phyloP scores from a whole-genome alignment of 2,329 filamentous ascomycete genomes.

The Parascedosporium putredinis region DNA sequence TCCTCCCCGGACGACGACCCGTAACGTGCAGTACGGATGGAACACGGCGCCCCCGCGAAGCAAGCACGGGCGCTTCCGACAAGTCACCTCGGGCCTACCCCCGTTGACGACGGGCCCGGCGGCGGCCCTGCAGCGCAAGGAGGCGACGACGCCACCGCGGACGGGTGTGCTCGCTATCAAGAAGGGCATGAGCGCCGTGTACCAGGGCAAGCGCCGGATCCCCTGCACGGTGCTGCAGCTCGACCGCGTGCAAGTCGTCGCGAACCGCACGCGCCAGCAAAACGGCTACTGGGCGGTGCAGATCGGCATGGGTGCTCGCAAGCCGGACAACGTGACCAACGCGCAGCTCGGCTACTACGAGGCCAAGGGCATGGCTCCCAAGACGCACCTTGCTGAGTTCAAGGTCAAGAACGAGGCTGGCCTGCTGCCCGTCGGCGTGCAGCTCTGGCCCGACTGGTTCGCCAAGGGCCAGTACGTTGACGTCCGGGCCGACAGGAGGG shows the following conservation, averaged over 20 bases:
- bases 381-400: slow-evolving; percentile 78
- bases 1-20: slow-evolving; percentile 35
- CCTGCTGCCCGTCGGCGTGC: slow-evolving; percentile 63
- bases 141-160: slow-evolving; percentile 52
- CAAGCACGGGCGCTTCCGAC: slow-evolving; percentile 52
- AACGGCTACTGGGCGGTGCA: slow-evolving; percentile 95
- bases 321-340: slow-evolving; percentile 65
- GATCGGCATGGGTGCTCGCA: slow-evolving; percentile 67
- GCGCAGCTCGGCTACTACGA: slow-evolving; percentile 85
- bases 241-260: slow-evolving; percentile 81
- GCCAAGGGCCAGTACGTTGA: slow-evolving; percentile 84
- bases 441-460: slow-evolving; percentile 84
- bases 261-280: slow-evolving; percentile 67
- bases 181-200: slow-evolving; percentile 92
- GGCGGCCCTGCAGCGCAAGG: slow-evolving; percentile 49
- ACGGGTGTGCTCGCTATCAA: slow-evolving; percentile 80
- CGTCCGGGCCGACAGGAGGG: slow-evolving; percentile 65
- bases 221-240: slow-evolving; percentile 90
- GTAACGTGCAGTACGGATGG: slow-evolving; percentile 51
- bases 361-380: slow-evolving; percentile 69
- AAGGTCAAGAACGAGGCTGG: slow-evolving; percentile 65
- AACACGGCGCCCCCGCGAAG: slow-evolving; percentile 39
- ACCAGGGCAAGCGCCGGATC: slow-evolving; percentile 65
- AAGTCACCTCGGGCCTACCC: slow-evolving; percentile 44
- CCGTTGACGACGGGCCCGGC: slow-evolving; percentile 46